Conservation (phyloP, 768 basidiomycete species). For the Tremella mesenterica region DNA sequence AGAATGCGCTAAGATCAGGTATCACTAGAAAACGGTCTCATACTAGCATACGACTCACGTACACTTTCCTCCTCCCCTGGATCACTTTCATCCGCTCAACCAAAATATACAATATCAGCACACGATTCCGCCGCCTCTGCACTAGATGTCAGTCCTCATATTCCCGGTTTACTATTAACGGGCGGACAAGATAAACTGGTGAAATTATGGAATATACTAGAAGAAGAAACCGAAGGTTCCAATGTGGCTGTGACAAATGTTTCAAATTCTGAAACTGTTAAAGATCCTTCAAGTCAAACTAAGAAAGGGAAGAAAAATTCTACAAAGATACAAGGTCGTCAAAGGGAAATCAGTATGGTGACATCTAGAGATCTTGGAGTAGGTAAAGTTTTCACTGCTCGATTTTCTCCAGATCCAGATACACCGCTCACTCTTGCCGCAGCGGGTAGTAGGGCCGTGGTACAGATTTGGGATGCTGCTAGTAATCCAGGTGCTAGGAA, state of each 20-base stretch:
- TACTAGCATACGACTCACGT: slow-evolving; percentile 84
- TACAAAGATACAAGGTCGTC: too few species aligned
- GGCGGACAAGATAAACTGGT: slow-evolving; percentile 88
- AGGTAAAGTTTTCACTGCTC: slow-evolving; percentile 88
- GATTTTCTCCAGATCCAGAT: slow-evolving; percentile 81
- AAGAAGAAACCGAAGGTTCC: slow-evolving; percentile 46
- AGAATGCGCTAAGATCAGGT: slow-evolving; percentile 52
- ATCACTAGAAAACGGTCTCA: slow-evolving; percentile 85
- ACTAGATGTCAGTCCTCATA: slow-evolving; percentile 80
- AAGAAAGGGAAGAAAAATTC: too few species aligned
- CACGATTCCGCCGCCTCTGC: slow-evolving; percentile 86
- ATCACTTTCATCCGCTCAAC: slow-evolving; percentile 54
- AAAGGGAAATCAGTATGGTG: slow-evolving; percentile 33
- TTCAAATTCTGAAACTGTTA: too few species aligned
- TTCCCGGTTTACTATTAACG: slow-evolving; percentile 82
- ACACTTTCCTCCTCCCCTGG: slow-evolving; percentile 55
- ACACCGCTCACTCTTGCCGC: slow-evolving; percentile 79
- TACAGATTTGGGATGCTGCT: slow-evolving; percentile 93
- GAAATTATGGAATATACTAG: slow-evolving; percentile 85
- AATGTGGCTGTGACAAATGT: too few species aligned
- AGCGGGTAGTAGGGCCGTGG: slow-evolving; percentile 83
- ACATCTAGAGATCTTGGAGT: slow-evolving; percentile 69
- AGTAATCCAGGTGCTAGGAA: slow-evolving; percentile 73
- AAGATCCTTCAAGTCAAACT: too few species aligned
- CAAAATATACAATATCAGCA: slow-evolving; percentile 73